Base-by-base conservation (phyloP, 176 grass and related monocot genomes). In the Hsuehochloa calcarea region DNA sequence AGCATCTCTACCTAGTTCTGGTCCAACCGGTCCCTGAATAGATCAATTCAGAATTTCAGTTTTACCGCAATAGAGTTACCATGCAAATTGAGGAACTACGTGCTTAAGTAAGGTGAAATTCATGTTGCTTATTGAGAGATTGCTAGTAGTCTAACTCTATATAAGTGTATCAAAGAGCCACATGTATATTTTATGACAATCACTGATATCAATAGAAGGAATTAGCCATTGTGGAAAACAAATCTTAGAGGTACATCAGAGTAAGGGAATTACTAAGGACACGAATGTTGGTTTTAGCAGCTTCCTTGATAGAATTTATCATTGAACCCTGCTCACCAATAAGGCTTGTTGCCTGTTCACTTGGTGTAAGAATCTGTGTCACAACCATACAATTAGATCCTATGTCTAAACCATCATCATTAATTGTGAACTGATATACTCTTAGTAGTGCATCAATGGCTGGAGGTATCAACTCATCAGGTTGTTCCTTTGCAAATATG, bases 1-100 rank as follows among this genome's bases (percentile, higher is more conserved):
- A 39, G 35, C 20, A 64, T 41, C 15, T 23, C 12, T 65, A 93
- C 93, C 85, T 98, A 87, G 61, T 87, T 88, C 72, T 91, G 89
- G 47, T 93, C 91, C 95, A 86, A 93, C 13, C 90, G 70, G 66
- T 97, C 92, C 31, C 81, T 93, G 68, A 95, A 89, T 43, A 90
- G 72, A n/a, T n/a, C n/a, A n/a, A n/a, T n/a, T n/a, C n/a, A n/a
- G n/a, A n/a, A n/a, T n/a, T n/a, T n/a, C n/a, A n/a, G n/a, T n/a
- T n/a, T n/a, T n/a, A n/a, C n/a, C n/a, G n/a, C n/a, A n/a, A n/a
- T n/a, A n/a, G n/a, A n/a, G n/a, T n/a, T n/a, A n/a, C n/a, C n/a
- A n/a, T n/a, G n/a, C n/a, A n/a, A n/a, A n/a, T n/a, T n/a, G n/a
- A n/a, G n/a, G n/a, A n/a, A n/a, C n/a, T n/a, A n/a, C n/a, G n/a